phyloP scores from a whole-genome alignment of 805 yeast genomes.

The Pichia pseudocactophila region DNA sequence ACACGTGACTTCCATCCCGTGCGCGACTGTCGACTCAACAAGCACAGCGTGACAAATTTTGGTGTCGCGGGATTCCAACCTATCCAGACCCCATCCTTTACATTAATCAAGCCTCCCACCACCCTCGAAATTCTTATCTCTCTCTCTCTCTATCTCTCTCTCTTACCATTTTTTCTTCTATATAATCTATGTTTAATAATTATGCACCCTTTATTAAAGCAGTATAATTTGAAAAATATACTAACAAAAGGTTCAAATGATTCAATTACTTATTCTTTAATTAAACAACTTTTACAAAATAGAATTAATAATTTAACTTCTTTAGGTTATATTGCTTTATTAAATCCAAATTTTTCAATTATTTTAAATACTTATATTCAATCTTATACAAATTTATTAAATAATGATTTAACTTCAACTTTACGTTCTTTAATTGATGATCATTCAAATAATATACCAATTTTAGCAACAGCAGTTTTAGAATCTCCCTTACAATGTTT shows the following conservation, averaged over 20 bases:
- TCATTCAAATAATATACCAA: constrained; percentile 26
- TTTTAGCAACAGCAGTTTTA: too few relatives aligned
- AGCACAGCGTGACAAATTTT: too few relatives aligned
- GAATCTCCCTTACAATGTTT: too few relatives aligned
- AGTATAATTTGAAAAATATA: neutral
- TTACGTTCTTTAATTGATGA: constrained; percentile 20
- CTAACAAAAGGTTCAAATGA: too few relatives aligned
- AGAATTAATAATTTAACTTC: constrained; percentile 61
- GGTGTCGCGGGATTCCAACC: too few relatives aligned
- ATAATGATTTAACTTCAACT: too few relatives aligned
- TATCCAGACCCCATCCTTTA: too few relatives aligned
- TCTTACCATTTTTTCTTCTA: too few relatives aligned
- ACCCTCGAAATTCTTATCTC: neutral
- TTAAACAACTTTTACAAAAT: constrained; percentile 21
- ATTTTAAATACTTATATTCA: constrained; percentile 66
- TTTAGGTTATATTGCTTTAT: constrained; percentile 74
- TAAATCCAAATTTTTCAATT: constrained; percentile 79
- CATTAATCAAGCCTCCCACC: too few relatives aligned
- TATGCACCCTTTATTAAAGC: neutral
- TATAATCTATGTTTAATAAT: too few relatives aligned
- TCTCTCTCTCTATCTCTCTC: neutral
- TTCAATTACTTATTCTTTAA: neutral
- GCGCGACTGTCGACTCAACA: too few relatives aligned
- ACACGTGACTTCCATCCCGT: too few relatives aligned
- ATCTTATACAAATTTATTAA: constrained; percentile 36